Evolutionary conservation across 768 basidiomycete genomes (phyloP), one percentile per base, ranked within the genome.

Genomic region (Amanita subjunquillea): DNA sequence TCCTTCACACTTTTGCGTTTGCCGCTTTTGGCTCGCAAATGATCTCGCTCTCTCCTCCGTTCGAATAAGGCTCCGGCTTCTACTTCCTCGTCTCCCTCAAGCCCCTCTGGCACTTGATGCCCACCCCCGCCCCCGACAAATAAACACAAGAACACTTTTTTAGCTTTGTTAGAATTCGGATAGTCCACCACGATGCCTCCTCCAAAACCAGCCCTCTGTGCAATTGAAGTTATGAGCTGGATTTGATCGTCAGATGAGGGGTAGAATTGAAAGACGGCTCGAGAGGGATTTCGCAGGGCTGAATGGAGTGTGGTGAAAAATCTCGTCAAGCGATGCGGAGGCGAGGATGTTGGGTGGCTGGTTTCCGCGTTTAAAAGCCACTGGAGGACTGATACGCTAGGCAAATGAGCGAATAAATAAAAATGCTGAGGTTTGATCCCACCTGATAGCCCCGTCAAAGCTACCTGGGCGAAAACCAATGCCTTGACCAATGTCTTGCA

Each of bases 361-460:
- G 92, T 88, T 66, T 98, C 96, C 23, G 95, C 94, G 66, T 97
- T 99, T 54, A 97, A 76, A 3, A 99, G 75, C 96, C 96, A 99
- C 70, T 99, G 96, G 4, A 99, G 73, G n/a, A 97, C 95, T 23
- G 96, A 99, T 61, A 99, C 88, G 63, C 95, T 98, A 62, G 2
- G 27, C 53, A 43, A 48, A 34, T 10, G 39, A 42, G 25, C 29
- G 54, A 49, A 20, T 38, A 47, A 48, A 41, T 40, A 53, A 43
- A 32, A 42, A 17, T 36, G 40, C 38, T 45, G 36, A 29, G 36
- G 47, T 32, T 39, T 22, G 32, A 47, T 25, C 59, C 7, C 36
- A 87, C 93, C 93, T 95, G 62, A 99, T 98, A 5, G 91, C 94
- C 38, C 95, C 96, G 65, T 99, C 96, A 65, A 99, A 98, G 56